phyloP scores from a whole-genome alignment of 768 basidiomycete species.

The Myochromella boudieri region DNA sequence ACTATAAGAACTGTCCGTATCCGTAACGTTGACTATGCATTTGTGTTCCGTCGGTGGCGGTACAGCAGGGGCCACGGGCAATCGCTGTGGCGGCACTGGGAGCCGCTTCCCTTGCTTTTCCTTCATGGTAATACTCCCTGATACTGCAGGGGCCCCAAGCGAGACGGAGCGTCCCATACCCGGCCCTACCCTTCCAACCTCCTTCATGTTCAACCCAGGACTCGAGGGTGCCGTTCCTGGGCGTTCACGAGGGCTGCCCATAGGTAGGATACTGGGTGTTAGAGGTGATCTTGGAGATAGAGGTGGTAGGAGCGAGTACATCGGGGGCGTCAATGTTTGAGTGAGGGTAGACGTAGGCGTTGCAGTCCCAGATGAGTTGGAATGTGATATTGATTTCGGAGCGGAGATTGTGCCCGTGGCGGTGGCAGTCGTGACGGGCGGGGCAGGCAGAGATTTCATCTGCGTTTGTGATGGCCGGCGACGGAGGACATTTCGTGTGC shows the following conservation, averaged over 20 bases:
- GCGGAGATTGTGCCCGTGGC: not conserved
- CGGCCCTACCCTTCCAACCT: too few species aligned
- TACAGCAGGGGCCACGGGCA: not conserved
- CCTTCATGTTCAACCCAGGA: too few species aligned
- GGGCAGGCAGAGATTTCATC: too few species aligned
- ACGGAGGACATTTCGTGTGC: conserved; percentile 12
- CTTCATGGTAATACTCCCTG: too few species aligned
- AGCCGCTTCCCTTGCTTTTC: too few species aligned
- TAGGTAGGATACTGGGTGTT: conserved; percentile 6
- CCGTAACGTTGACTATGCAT: too few species aligned
- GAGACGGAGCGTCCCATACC: too few species aligned
- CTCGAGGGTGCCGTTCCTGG: too few species aligned
- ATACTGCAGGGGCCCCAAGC: too few species aligned
- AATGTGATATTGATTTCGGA: not conserved
- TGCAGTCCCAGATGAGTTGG: not conserved
- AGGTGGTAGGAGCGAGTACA: conserved; percentile 8
- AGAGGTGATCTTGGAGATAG: conserved; percentile 11
- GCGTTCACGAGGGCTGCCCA: conserved; percentile 4
- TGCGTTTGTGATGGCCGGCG: conserved; percentile 13
- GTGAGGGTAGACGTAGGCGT: too few species aligned
- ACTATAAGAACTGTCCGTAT: too few species aligned
- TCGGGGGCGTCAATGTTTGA: not conserved
- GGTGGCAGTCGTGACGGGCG: not conserved
- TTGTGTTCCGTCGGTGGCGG: not conserved
- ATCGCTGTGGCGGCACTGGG: too few species aligned